Base-by-base conservation (phyloP, 148 eudicot species). In the Cornus suecica region DNA sequence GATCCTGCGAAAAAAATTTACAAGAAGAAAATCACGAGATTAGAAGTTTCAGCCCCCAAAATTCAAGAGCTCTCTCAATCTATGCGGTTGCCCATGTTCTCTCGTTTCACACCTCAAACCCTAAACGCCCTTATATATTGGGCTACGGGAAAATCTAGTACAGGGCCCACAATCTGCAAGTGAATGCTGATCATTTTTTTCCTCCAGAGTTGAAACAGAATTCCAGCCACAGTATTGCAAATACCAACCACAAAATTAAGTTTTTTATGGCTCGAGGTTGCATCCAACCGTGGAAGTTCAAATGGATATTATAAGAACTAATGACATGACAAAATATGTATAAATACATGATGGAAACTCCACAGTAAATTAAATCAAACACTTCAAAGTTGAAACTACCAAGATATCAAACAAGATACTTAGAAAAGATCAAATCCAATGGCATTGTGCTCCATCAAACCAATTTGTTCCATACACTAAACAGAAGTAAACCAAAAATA, bases 211-310 rank as follows among this genome's bases (percentile, higher is more conserved):
- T n/a, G n/a, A n/a, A n/a, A n/a, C n/a, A n/a, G n/a, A n/a, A n/a
- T n/a, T n/a, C n/a, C n/a, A n/a, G n/a, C n/a, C n/a, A n/a, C n/a
- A 34, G 63, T 41, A 10, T 20, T 29, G 42, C 34, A 30, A 58
- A 10, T 27, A 30, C 24, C 11, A 26, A 74, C 25, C 23, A 34
- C 32, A 60, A 61, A 15, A 30, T 18, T 41, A 32, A 5, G 23
- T 56, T 72, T 48, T 56, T 54, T 63, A 41, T 69, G 7, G 70
- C 71, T 13, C 41, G 28, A 69, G 32, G 48, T 41, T 25, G 68
- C 34, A 41, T 34, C 26, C 15, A 5, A 20, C 1, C 20, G 4
- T 48, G 15, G 15, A 48, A 4, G 62, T 2, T 58, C 0, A 58
- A 58, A 23, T 15, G 61, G 61, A 54, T 15, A 58, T 22, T 22